A percentile compares a stretch with the other conserved stretches of the same genome.
Conservation (phyloP, 2,329 filamentous ascomycete genomes). For the Botrytis aclada region DNA sequence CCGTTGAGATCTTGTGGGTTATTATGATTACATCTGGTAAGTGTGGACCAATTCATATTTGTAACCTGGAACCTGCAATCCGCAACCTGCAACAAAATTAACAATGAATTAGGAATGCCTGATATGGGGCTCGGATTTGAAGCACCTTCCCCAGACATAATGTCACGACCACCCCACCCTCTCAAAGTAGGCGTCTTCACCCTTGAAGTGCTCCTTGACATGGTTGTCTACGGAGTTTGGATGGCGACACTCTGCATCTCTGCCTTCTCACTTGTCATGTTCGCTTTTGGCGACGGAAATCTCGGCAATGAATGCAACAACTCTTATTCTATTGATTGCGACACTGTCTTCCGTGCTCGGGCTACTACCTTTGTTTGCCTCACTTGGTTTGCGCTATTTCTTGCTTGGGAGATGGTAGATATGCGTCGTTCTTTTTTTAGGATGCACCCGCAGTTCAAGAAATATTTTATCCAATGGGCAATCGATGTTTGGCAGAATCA, state of each 20-base stretch:
- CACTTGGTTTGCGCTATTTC: conserved; percentile 73
- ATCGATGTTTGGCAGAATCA: conserved; percentile 67
- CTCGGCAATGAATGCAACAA: conserved; percentile 62
- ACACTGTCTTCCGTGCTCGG: conserved; percentile 66
- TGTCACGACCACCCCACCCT: conserved; percentile 69
- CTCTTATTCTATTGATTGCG: conserved; percentile 51
- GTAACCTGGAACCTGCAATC: not conserved
- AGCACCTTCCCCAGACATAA: conserved; percentile 69
- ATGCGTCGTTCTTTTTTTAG: conserved; percentile 71
- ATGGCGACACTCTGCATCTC: conserved; percentile 69
- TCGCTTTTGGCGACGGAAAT: conserved; percentile 52
- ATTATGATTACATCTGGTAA: conserved; percentile 86
- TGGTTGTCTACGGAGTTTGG: conserved; percentile 74
- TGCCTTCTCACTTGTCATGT: conserved; percentile 63
- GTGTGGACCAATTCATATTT: not conserved
- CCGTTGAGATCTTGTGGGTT: conserved; percentile 87
- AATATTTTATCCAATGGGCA: conserved; percentile 64
- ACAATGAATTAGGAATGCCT: conserved; percentile 51
- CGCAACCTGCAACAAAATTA: no score
- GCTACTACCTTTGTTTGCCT: conserved; percentile 71
- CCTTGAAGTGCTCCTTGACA: conserved; percentile 74
- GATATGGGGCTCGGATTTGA: conserved; percentile 87
- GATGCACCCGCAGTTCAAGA: conserved; percentile 62
- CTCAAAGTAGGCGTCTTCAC: conserved; percentile 65
- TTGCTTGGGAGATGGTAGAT: conserved; percentile 76